phyloP scores from a whole-genome alignment of 495 filamentous ascomycete species.

The Saxophila tyrrhenica region DNA sequence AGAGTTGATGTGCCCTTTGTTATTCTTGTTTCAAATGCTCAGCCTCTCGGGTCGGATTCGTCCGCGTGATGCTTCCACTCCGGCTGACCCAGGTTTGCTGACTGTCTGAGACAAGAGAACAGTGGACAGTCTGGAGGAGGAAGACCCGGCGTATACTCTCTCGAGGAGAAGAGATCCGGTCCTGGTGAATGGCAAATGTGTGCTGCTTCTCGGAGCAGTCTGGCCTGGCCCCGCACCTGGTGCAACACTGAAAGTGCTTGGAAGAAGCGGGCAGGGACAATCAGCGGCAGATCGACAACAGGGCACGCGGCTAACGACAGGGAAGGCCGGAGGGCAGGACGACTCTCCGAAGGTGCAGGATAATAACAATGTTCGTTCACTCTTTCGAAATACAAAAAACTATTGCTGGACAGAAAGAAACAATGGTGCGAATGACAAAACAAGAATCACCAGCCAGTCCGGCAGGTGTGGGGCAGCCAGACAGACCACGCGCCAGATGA shows the following conservation, averaged over 20 bases:
- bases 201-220: too few species aligned
- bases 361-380: too few species aligned
- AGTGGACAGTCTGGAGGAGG: neutral
- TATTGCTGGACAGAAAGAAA: neutral
- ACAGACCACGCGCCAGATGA: neutral
- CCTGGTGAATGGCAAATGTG: too few species aligned
- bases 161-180: too few species aligned
- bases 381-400: too few species aligned
- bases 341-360: too few species aligned
- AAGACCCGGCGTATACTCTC: too few species aligned
- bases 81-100: neutral
- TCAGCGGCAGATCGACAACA: neutral
- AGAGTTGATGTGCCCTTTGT: too few species aligned
- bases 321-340: neutral
- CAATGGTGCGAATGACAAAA: neutral
- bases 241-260: too few species aligned
- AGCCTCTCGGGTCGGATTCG: constrained; percentile 3
- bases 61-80: neutral
- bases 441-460: too few species aligned
- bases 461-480: too few species aligned
- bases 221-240: neutral
- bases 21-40: constrained; percentile 1
- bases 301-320: neutral
- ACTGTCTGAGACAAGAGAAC: neutral
- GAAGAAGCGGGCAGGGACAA: neutral